phyloP scores from a whole-genome alignment of 75 land plant genomes.

The Picea glauca region DNA sequence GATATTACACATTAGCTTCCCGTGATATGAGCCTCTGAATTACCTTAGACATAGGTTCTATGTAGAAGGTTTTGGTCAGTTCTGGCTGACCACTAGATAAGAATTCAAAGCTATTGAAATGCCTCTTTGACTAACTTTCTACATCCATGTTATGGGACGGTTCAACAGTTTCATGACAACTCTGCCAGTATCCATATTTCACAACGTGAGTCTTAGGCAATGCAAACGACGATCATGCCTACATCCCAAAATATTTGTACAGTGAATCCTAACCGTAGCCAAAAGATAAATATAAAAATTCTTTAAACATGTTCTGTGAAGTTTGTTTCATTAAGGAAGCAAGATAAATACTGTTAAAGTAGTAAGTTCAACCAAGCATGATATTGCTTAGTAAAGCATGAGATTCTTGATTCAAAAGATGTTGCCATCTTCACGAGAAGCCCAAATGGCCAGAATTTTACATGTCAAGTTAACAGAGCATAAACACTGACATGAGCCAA shows the following conservation, averaged over 20 bases:
- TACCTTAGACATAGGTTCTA: no score
- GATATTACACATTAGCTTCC: no score
- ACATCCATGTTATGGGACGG: no score
- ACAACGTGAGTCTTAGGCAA: neutral
- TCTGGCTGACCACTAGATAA: no score
- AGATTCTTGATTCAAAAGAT: neutral
- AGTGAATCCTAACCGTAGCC: neutral
- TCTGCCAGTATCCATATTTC: neutral
- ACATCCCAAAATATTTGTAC: neutral
- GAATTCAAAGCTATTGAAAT: no score
- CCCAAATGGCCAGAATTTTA: neutral
- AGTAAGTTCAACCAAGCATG: neutral
- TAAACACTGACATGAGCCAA: neutral
- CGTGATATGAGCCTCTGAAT: no score
- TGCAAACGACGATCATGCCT: neutral
- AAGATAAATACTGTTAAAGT: neutral
- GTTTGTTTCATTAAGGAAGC: neutral
- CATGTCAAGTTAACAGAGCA: neutral
- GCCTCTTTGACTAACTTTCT: no score
- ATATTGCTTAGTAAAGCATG: neutral
- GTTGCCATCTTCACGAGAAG: neutral
- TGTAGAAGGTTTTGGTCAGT: no score
- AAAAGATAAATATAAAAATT: neutral
- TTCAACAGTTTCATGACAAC: no score
- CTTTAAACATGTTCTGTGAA: neutral